Conservation (phyloP, 148 eudicot species). For the Vaccinium darrowii region DNA sequence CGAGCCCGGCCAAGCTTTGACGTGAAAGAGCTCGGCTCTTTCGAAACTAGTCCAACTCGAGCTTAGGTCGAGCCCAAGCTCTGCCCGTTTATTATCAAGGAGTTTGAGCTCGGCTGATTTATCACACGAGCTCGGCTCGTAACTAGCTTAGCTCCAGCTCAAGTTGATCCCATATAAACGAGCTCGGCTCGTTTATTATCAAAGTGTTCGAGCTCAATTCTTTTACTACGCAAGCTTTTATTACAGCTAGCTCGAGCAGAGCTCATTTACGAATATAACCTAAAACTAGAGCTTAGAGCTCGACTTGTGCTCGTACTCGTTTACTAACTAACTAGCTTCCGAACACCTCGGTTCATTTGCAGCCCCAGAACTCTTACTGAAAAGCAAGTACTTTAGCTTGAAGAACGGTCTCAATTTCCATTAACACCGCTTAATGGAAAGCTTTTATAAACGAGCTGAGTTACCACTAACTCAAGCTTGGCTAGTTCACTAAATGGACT, state of each 20-base stretch:
- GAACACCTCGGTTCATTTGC: too few relatives aligned
- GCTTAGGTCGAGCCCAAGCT: background rate
- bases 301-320: too few relatives aligned
- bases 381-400: conserved; percentile 38
- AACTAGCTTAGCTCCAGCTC: background rate
- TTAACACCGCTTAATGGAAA: conserved; percentile 43
- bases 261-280: background rate
- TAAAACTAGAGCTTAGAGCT: too few relatives aligned
- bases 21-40: background rate
- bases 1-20: background rate
- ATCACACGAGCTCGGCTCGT: background rate
- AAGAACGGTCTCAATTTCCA: conserved; percentile 77
- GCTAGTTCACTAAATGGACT: background rate
- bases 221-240: background rate
- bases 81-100: background rate
- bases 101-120: background rate
- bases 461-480: background rate
- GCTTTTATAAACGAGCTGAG: background rate
- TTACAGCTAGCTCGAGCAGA: background rate
- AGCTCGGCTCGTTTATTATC: background rate
- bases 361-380: too few relatives aligned
- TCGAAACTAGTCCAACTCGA: background rate
- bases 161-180: too few relatives aligned
- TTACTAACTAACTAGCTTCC: too few relatives aligned
- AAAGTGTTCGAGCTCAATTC: background rate